A percentile compares a stretch with the other conserved stretches of the same genome.
These are phyloP conservation scores for Ogataea saltuana DNA, from an alignment of 805 yeast genomes.

Conservation along the genomic window DNA sequence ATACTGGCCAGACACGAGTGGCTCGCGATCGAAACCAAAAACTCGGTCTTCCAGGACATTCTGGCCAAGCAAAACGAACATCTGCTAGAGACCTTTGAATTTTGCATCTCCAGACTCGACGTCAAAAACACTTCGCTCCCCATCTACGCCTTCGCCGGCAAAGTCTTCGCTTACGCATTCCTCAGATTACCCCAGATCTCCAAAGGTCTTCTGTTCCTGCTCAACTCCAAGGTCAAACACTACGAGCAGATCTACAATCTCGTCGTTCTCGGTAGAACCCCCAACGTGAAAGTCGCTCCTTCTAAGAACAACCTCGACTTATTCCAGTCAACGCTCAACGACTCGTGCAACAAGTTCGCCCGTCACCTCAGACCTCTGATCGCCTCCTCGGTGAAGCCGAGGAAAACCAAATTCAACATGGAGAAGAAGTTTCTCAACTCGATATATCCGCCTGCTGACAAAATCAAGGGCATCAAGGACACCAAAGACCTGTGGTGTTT, in stretches of 20 bases:
- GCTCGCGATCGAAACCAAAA: constrained; percentile 26
- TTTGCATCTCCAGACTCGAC: constrained; percentile 48
- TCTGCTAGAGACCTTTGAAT: constrained; percentile 54
- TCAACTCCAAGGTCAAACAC: constrained; percentile 53
- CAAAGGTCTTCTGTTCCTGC: constrained; percentile 53
- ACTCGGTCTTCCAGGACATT: constrained; percentile 24
- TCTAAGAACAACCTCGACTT: constrained; percentile 2
- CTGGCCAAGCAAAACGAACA: constrained; percentile 33
- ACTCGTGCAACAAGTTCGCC: constrained; percentile 25
- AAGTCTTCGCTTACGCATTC: constrained; percentile 65
- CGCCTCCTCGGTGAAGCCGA: constrained; percentile 21
- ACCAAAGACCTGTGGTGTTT: constrained; percentile 64
- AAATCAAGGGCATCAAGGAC: constrained; percentile 49
- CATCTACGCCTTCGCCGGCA: constrained; percentile 66
- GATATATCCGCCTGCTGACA: constrained; percentile 39
- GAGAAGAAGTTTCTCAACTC: constrained; percentile 38
- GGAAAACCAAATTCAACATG: constrained; percentile 28
- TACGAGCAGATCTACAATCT: constrained; percentile 36
- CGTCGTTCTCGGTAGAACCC: constrained; percentile 20
- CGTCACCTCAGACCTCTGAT: constrained; percentile 27
- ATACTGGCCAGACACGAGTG: constrained; percentile 51
- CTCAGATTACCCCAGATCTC: constrained; percentile 57
- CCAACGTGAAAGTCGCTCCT: constrained; percentile 11
- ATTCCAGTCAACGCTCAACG: constrained; percentile 10
- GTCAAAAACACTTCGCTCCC: constrained; percentile 55